Evolutionary conservation across 306 rosid species (phyloP).

Genomic region (Cucurbita pepo): DNA sequence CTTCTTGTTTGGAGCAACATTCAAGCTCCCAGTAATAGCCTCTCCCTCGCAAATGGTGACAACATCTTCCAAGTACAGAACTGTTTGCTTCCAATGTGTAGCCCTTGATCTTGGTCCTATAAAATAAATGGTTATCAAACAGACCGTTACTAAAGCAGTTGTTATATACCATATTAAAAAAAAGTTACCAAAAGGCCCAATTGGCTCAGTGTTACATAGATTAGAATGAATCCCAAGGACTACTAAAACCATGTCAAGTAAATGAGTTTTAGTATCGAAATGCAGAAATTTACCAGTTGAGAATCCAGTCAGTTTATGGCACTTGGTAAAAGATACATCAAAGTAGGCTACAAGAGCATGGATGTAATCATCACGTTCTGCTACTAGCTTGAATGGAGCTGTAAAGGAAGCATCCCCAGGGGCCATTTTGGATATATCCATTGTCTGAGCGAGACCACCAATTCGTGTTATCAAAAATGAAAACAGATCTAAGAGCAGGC

Average conservation of each 20-base stretch:
- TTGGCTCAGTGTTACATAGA: too few relatives aligned
- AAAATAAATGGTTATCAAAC: not conserved
- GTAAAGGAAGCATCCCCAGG: constrained; percentile 90
- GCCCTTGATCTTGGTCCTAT: constrained; percentile 80
- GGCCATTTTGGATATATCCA: constrained; percentile 95
- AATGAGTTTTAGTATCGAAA: not conserved
- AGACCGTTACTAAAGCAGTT: not conserved
- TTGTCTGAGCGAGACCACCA: constrained; percentile 45
- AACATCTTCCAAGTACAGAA: constrained; percentile 80
- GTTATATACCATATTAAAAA: too few relatives aligned
- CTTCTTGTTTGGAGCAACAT: constrained; percentile 65
- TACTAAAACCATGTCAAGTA: not conserved
- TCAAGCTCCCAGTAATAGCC: constrained; percentile 53
- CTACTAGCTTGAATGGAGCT: constrained; percentile 81
- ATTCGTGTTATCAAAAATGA: not conserved
- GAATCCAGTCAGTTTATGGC: constrained; percentile 92
- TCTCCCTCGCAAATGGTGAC: constrained; percentile 87
- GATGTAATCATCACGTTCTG: constrained; percentile 76
- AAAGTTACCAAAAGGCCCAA: too few relatives aligned
- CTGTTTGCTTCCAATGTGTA: constrained; percentile 98
- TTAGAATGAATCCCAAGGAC: not conserved
- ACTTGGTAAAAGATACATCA: constrained; percentile 78
- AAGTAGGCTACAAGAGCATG: constrained; percentile 97
- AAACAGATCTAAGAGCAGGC: not conserved
- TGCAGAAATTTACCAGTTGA: constrained; percentile 57